Conservation (phyloP, 352 stramenopile genomes). For the Elongisporangium undulatum region DNA sequence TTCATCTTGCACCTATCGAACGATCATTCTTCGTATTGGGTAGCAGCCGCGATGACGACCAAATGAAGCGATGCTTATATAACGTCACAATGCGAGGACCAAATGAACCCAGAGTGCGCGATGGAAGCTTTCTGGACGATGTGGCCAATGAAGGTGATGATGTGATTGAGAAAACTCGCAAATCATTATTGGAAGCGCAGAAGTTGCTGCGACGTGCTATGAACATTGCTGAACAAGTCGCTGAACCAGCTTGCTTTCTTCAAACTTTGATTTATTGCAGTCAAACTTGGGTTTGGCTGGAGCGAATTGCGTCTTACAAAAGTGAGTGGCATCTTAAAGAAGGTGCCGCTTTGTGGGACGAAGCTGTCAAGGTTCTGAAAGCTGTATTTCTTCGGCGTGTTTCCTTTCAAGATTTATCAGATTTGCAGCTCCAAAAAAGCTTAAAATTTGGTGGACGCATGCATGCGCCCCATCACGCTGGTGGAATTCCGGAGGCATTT, state of each 20-base stretch:
- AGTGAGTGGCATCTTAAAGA: slow-evolving; percentile 75
- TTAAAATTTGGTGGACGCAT: not conserved
- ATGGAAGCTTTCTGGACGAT: not conserved
- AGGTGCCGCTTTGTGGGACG: slow-evolving; percentile 71
- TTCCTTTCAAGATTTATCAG: slow-evolving; percentile 48
- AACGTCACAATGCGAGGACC: slow-evolving; percentile 6
- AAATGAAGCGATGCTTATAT: slow-evolving; percentile 24
- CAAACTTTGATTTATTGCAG: slow-evolving; percentile 54
- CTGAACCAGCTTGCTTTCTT: slow-evolving; percentile 50
- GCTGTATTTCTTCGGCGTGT: slow-evolving; percentile 76
- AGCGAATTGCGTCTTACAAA: slow-evolving; percentile 74
- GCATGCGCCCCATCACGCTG: not conserved
- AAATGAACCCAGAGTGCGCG: not conserved
- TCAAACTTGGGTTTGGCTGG: slow-evolving; percentile 77
- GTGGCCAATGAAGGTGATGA: slow-evolving; percentile 24
- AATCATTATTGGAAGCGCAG: slow-evolving; percentile 55
- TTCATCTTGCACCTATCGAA: slow-evolving; percentile 61
- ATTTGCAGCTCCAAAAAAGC: slow-evolving; percentile 9
- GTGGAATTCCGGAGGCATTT: slow-evolving; percentile 24
- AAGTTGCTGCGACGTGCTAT: slow-evolving; percentile 64
- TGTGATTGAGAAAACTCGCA: slow-evolving; percentile 56
- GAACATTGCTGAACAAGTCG: slow-evolving; percentile 60
- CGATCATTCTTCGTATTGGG: slow-evolving; percentile 67
- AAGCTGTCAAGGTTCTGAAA: slow-evolving; percentile 71
- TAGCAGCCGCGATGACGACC: slow-evolving; percentile 65